These are phyloP conservation scores for Logfia minima DNA, from an alignment of 129 eudicot species.

Conservation along the genomic window DNA sequence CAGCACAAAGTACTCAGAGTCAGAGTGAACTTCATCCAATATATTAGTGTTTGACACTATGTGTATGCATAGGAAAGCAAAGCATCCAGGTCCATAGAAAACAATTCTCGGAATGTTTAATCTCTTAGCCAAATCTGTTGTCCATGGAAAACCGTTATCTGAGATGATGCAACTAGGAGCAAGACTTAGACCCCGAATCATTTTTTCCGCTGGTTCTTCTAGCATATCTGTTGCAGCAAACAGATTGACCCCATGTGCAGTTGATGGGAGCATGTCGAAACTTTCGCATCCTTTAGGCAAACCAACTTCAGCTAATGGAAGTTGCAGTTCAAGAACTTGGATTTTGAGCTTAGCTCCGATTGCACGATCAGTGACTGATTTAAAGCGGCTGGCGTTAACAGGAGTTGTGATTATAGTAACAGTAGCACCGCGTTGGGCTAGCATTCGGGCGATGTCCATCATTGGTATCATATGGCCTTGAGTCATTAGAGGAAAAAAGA, in stretches of 20 bases:
- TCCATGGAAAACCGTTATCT: slow-evolving; percentile 41
- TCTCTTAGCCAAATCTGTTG: slow-evolving; percentile 32
- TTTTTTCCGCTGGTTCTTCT: slow-evolving; percentile 33
- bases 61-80: slow-evolving; percentile 30
- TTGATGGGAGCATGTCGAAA: slow-evolving; percentile 12
- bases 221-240: slow-evolving; percentile 25
- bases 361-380: neutral
- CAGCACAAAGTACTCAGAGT: slow-evolving; percentile 27
- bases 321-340: slow-evolving; percentile 15
- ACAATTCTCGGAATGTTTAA: slow-evolving; percentile 48
- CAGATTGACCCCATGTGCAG: neutral
- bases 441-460: slow-evolving; percentile 35
- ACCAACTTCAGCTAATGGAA: slow-evolving; percentile 8
- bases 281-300: slow-evolving; percentile 21
- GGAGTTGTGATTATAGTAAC: slow-evolving; percentile 38
- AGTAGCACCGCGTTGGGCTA: slow-evolving; percentile 24
- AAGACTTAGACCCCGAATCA: slow-evolving; percentile 15
- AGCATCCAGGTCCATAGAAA: slow-evolving; percentile 50
- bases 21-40: slow-evolving; percentile 6
- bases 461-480: slow-evolving; percentile 47
- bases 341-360: slow-evolving; percentile 26
- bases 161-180: slow-evolving; percentile 50
- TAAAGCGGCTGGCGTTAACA: slow-evolving; percentile 27
- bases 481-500: slow-evolving; percentile 33
- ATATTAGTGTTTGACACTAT: slow-evolving; percentile 7